These are phyloP conservation scores for Colletotrichum neosansevieriae DNA, from an alignment of 2,329 filamentous ascomycete species.

Conservation along the genomic window DNA sequence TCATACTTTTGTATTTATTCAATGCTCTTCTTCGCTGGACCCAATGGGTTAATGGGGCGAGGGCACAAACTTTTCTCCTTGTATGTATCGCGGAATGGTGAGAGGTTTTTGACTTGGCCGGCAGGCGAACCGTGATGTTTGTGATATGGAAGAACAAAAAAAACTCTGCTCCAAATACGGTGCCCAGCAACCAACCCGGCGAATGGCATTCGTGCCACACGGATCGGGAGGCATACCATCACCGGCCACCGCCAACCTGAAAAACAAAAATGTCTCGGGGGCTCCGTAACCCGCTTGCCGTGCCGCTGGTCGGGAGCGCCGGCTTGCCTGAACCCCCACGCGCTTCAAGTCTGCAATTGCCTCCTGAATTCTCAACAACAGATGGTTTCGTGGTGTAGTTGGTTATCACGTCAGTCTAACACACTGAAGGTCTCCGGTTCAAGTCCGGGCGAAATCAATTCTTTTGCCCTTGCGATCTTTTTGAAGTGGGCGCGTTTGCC, in stretches of 20 bases:
- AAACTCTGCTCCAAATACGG: not conserved
- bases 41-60: not conserved
- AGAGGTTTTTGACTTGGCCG: conserved; percentile 5
- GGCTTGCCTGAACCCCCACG: not conserved
- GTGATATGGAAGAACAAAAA: not conserved
- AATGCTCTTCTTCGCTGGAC: not conserved
- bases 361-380: rapidly evolving
- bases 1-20: conserved; percentile 34
- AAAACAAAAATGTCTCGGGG: not conserved
- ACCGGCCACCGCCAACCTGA: not conserved
- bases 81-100: conserved; percentile 31
- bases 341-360: not conserved
- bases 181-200: not conserved
- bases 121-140: not conserved
- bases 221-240: not conserved
- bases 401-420: conserved; percentile 64
- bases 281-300: not conserved
- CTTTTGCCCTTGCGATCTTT: not conserved
- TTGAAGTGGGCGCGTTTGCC: too few relatives aligned
- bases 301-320: not conserved
- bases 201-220: not conserved
- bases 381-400: conserved; percentile 54
- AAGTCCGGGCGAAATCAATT: conserved; percentile 39
- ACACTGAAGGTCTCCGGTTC: conserved; percentile 42
- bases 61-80: conserved; percentile 3